These are phyloP conservation scores for Lobosporangium transversale DNA, from an alignment of 192 early-diverging fungal genomes.

Conservation along the genomic window DNA sequence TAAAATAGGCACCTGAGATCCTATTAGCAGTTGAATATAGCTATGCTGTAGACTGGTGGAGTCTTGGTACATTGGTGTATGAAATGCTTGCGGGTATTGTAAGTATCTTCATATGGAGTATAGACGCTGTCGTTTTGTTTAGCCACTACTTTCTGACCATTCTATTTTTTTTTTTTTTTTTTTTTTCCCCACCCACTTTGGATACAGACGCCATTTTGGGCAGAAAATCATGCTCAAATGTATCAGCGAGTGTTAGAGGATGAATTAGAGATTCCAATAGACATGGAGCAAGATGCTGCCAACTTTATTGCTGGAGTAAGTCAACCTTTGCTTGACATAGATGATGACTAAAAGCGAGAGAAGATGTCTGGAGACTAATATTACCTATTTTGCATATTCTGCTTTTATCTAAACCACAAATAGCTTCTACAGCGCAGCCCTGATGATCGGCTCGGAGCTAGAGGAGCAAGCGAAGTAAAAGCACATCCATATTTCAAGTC, in stretches of 20 bases:
- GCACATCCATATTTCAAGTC: slow-evolving; percentile 76
- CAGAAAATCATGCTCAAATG: slow-evolving; percentile 66
- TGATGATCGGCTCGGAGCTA: slow-evolving; percentile 67
- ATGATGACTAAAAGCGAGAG: too few relatives aligned
- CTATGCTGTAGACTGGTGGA: slow-evolving; percentile 91
- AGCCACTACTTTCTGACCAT: background rate
- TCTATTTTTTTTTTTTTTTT: background rate
- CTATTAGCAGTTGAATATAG: slow-evolving; percentile 69
- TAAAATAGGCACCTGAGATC: slow-evolving; percentile 78
- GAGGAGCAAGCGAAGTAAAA: slow-evolving; percentile 74
- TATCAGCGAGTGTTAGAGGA: slow-evolving; percentile 67
- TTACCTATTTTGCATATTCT: too few relatives aligned
- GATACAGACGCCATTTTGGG: slow-evolving; percentile 70
- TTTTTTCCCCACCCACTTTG: background rate
- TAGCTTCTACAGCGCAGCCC: slow-evolving; percentile 69
- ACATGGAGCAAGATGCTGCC: slow-evolving; percentile 53
- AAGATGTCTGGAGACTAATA: too few relatives aligned
- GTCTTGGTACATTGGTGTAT: slow-evolving; percentile 89
- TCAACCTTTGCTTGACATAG: background rate
- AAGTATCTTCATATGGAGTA: slow-evolving; percentile 26
- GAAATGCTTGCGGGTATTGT: slow-evolving; percentile 87
- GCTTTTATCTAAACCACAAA: too few relatives aligned
- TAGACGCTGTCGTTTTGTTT: too few relatives aligned
- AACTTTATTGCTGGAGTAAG: slow-evolving; percentile 60
- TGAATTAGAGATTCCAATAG: slow-evolving; percentile 59